Base-by-base conservation (phyloP, 371 early-diverging fungal species). In the Rhizomucor pusillus region DNA sequence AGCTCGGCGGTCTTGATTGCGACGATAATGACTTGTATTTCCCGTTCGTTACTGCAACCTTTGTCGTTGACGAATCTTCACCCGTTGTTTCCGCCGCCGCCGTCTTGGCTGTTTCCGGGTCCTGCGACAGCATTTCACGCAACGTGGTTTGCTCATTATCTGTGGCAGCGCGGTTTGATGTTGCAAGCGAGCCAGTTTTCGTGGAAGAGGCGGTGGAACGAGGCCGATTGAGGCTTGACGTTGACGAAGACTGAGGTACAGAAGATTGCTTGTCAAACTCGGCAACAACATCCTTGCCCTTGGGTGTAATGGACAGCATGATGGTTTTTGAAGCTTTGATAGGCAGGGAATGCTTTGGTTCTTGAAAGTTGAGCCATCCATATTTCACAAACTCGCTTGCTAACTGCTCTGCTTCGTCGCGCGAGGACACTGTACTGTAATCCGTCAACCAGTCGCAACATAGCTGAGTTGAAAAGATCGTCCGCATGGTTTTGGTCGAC, bases 361-460 rank as follows among this genome's bases (percentile, higher is more conserved):
- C 52, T 48, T 75, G 76, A 23, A 60, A 69, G 40, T 79, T 79
- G 20, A 90, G 65, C 76, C 87, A 86, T 1, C 70, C 73, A 43
- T 70, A 63, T 5, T 69, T 65, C 19, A 87, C 47, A 69, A 87
- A 86, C 44, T 79, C 75, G 41, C 62, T 65, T 2, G 76, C 73
- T 16, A 88, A 65, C 1, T 59, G 25, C 24, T 81, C 68, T 0
- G 85, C 84, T 56, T 90, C 90, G 47, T 84, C 80, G n/a, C 75
- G 74, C 22, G 79, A 75, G 34, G 85, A 73, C 9, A 81, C 82
- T 0, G 85, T 77, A 5, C 79, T 76, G 49, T 80, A 74, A 16
- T 80, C 82, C 16, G 85, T 47, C 13, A 90, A 61, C 87, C 87
- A 88, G 20, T 84, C 87, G 24, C 75, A 74, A 29, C 70, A 69